Evolutionary conservation across 352 stramenopile species (phyloP), one percentile per base, ranked within the genome.

Genomic region (Achlya hypogyna): DNA sequence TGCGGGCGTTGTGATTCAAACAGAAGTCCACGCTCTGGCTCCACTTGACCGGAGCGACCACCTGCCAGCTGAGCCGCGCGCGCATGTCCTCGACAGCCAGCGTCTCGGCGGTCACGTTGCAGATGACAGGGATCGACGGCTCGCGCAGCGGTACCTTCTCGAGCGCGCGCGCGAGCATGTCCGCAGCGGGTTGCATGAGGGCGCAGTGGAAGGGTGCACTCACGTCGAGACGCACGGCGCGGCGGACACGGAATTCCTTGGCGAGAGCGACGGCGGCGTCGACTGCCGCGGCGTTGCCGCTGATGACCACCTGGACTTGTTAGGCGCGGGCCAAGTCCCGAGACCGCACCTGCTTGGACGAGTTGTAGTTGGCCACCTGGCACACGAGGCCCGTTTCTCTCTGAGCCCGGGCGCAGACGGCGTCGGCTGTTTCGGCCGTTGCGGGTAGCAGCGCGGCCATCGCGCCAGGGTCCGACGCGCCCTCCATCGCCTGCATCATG

Each of bases 341-440:
- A 49, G 25, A 34, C 10, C 40, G 10, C 29, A 82, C 82, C 78
- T 96, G 87, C 73, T 89, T 91, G 71, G 70, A 88, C 10, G 83
- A 93, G 75, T 96, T 96, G 75, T 92, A 91, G 74, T 96, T 96
- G 65, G 87, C 85, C 40, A 94, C 84, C 64, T 88, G 73, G 65
- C 86, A 94, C 6, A 85, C 74, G 10, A 47, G 52, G 35, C 73
- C 75, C 16, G 67, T 59, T 0, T 76, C 75, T 53, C 72, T 65
- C 14, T 77, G 72, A 5, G 78, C 78, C 42, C 76, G 51, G 34
- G 63, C 63, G 64, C 81, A 91, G 65, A 89, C 74, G 16, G 78
- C 72, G 40, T 91, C 78, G 34, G 78, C 79, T 29, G 78, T 82
- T 34, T 72, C 53, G 12, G 72, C 53, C 27, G 66, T 75, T 40